phyloP scores from a whole-genome alignment of 495 filamentous ascomycete genomes.

The Neurospora sp. region DNA sequence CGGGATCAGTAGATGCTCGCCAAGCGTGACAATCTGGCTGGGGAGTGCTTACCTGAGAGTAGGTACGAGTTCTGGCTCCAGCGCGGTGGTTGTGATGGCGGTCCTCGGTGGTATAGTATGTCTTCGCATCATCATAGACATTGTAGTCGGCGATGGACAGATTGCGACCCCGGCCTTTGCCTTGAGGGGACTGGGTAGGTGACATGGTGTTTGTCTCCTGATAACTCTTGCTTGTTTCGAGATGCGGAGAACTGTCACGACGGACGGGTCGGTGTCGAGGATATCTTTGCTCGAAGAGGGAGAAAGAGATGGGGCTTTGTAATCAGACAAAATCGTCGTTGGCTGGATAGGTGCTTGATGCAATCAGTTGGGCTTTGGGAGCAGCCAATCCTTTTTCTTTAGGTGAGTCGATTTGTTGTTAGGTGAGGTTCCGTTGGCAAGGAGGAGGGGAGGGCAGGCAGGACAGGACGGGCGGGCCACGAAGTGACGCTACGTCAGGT shows the following conservation, averaged over 20 bases:
- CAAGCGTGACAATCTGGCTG: background rate
- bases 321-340: background rate
- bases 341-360: background rate
- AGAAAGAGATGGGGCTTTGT: background rate
- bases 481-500: background rate
- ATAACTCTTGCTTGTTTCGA: conserved; percentile 3
- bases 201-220: background rate
- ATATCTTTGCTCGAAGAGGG: background rate
- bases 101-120: conserved; percentile 39
- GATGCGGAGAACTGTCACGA: background rate
- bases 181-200: background rate
- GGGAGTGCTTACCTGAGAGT: conserved; percentile 30
- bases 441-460: background rate
- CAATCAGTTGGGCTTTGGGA: background rate
- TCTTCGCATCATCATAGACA: conserved; percentile 38
- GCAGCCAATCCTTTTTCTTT: background rate
- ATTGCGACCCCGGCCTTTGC: conserved; percentile 8
- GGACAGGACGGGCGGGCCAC: background rate
- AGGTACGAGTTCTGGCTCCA: conserved; percentile 34
- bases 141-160: conserved; percentile 24
- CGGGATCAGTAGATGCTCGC: conserved; percentile 1
- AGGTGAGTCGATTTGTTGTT: background rate
- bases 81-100: conserved; percentile 31
- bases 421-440: background rate
- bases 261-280: conserved; percentile 4